Conservation (phyloP, 1,139 yeast species). For the Zhuliangozyma blackwelliae region DNA sequence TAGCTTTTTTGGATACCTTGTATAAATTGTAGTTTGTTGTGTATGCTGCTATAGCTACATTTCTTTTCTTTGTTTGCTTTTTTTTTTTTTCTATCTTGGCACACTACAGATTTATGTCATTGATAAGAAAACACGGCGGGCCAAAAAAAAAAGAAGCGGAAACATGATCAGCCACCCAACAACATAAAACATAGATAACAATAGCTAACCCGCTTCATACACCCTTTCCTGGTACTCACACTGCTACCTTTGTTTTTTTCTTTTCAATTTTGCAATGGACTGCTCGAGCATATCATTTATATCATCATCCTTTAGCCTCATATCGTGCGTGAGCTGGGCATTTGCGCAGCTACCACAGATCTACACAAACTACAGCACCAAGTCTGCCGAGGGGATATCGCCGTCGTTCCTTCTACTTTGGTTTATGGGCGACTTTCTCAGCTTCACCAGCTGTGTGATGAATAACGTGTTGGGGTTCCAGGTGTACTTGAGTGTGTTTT, state of each 20-base stretch:
- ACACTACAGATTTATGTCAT: too few species aligned
- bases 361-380: constrained; percentile 63
- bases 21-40: constrained; percentile 41
- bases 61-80: too few species aligned
- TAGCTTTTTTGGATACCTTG: constrained; percentile 74
- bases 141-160: background rate
- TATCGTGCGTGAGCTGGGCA: constrained; percentile 56
- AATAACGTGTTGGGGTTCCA: constrained; percentile 74
- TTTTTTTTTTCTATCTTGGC: too few species aligned
- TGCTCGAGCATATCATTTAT: constrained; percentile 15
- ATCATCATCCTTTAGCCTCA: constrained; percentile 29
- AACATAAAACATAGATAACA: too few species aligned
- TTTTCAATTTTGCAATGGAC: constrained; percentile 8
- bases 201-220: too few species aligned
- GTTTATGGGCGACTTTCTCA: constrained; percentile 81
- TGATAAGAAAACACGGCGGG: background rate
- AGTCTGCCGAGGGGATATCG: constrained; percentile 85
- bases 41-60: too few species aligned
- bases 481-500: constrained; percentile 67
- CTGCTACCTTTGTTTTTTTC: background rate
- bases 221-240: background rate
- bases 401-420: constrained; percentile 71
- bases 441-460: constrained; percentile 73
- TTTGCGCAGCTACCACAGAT: constrained; percentile 91
- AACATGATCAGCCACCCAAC: too few species aligned